Base-by-base conservation (phyloP, 2,329 filamentous ascomycete genomes). In the Fusarium phyllophilum region DNA sequence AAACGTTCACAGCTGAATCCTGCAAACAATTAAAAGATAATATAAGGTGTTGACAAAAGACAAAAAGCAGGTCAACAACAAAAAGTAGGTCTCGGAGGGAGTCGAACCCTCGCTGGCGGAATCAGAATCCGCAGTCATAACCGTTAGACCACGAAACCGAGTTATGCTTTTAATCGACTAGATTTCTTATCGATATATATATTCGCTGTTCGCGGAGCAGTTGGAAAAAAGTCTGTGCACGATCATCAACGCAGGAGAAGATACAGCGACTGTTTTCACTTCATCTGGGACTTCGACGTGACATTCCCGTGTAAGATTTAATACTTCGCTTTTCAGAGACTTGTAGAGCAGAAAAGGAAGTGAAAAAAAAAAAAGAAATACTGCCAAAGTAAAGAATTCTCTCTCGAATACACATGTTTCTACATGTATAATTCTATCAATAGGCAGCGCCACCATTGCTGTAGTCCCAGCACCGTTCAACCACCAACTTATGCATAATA, bases 101-200 rank as follows among this genome's bases (percentile, higher is more conserved):
- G 51, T 55, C 51, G 51, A 55, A 55, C 51, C 51, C 51, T 54
- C 51, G 51, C 51, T 39, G 51, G 51, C 51, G 51, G 51, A 54
- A 54, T 54, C 51, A 54, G 51, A 54, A 54, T 54, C 51, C 51
- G 51, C 51, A 54, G 51, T 54, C 51, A 54, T 54, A 54, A 52
- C 48, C 48, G 48, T 52, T 36, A 52, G 48, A 52, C 48, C 48
- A 52, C 48, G 48, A 52, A 52, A 52, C 48, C 48, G 13, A 11
- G 12, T 26, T 20, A 17, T 8, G 9, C 4, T 17, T 15, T 24
- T 44, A 15, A 17, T 24, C 6, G 3, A 24, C 10, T 24, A 0
- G 3, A 0, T 0, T 2, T 24, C 6, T 8, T 17, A 44, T 24
- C 1, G 0, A 4, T 0, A 5, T 17, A 0, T 12, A n/a, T 6